These are phyloP conservation scores for Schizophyllum amplum DNA, from an alignment of 1,284 basidiomycete genomes.

Conservation along the genomic window DNA sequence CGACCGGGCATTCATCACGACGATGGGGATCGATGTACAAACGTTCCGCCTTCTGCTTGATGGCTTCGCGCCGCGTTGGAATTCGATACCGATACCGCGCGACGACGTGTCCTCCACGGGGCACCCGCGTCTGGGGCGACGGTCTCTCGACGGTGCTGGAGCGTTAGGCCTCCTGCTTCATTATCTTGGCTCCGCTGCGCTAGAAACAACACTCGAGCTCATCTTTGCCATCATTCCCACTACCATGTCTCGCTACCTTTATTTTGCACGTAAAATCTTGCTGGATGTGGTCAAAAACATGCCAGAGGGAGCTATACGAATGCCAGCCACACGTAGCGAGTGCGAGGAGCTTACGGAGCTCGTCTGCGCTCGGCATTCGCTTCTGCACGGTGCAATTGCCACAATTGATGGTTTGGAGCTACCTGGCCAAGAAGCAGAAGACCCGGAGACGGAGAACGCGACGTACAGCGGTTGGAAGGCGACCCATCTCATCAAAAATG, in stretches of 20 bases:
- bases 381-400: conserved; percentile 32
- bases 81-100: conserved; percentile 25
- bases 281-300: neutral
- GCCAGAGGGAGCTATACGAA: neutral
- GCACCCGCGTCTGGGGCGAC: conserved; percentile 19
- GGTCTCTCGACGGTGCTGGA: conserved; percentile 37
- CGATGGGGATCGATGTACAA: conserved; percentile 34
- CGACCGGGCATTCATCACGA: conserved; percentile 37
- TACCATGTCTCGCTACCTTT: conserved; percentile 21
- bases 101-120: conserved; percentile 21
- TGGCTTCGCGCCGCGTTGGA: conserved; percentile 30
- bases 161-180: conserved; percentile 38
- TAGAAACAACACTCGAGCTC: conserved; percentile 4
- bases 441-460: conserved; percentile 36
- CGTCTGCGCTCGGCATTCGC: conserved; percentile 26
- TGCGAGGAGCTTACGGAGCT: conserved; percentile 16
- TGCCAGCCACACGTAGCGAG: neutral
- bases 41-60: conserved; percentile 30
- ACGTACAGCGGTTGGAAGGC: conserved; percentile 42
- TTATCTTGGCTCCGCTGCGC: conserved; percentile 23
- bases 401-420: conserved; percentile 26
- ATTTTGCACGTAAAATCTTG: conserved; percentile 1
- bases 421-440: conserved; percentile 19
- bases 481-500: conserved; percentile 29
- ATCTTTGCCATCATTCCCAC: conserved; percentile 24